Percentiles rank a stretch among this genome's conserved stretches.
These are phyloP conservation scores for Hysterangium stoloniferum DNA, from an alignment of 768 basidiomycete genomes.

Conservation along the genomic window DNA sequence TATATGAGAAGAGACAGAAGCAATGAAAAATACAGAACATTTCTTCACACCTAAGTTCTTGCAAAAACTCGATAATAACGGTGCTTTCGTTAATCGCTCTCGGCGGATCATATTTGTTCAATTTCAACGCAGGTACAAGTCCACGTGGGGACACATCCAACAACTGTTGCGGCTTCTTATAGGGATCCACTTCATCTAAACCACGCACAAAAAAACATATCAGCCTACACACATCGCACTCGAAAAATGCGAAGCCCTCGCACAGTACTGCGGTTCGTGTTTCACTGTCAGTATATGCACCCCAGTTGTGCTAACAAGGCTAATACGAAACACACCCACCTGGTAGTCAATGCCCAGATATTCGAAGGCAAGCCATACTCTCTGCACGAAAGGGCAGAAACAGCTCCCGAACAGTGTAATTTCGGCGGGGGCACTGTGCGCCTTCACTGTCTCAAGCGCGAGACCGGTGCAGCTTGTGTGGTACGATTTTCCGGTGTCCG, in stretches of 20 bases:
- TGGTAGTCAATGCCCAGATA: slow-evolving; percentile 64
- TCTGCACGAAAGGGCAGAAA: slow-evolving; percentile 79
- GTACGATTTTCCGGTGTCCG: slow-evolving; percentile 34
- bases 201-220: too few species aligned
- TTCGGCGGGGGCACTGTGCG: slow-evolving; percentile 38
- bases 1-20: slow-evolving; percentile 2
- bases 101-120: slow-evolving; percentile 47
- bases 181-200: slow-evolving; percentile 76
- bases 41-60: slow-evolving; percentile 47
- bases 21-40: background rate
- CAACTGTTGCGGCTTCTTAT: slow-evolving; percentile 72
- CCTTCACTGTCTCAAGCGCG: slow-evolving; percentile 50
- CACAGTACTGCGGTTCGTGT: slow-evolving; percentile 12
- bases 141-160: slow-evolving; percentile 80
- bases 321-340: slow-evolving; percentile 27
- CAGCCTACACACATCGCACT: background rate
- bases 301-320: background rate
- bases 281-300: background rate
- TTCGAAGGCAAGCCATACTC: slow-evolving; percentile 73
- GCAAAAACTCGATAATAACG: slow-evolving; percentile 69
- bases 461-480: slow-evolving; percentile 36
- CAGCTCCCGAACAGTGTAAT: slow-evolving; percentile 66
- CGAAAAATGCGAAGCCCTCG: background rate
- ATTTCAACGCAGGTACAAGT: slow-evolving; percentile 61
- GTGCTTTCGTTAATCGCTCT: slow-evolving; percentile 71